phyloP scores from a whole-genome alignment of 1,139 yeast genomes.

The Saccharomycopsis crataegensis region DNA sequence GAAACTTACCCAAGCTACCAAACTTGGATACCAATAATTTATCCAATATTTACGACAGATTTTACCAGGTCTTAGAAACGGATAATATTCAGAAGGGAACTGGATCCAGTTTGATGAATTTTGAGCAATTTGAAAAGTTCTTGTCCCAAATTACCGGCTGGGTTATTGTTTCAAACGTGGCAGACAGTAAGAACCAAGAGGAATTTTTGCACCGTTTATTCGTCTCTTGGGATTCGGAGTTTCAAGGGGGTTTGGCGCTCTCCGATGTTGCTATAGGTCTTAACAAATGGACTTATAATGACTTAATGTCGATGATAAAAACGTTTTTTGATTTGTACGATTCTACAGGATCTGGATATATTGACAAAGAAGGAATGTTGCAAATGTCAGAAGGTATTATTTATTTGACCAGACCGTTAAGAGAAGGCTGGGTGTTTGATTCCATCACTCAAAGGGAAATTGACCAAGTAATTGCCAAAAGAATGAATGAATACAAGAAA shows the following conservation, averaged over 20 bases:
- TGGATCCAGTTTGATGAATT: constrained; percentile 61
- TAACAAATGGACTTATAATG: constrained; percentile 60
- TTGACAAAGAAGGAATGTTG: constrained; percentile 74
- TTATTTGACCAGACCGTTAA: constrained; percentile 77
- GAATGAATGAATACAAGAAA: constrained; percentile 36
- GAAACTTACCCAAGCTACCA: constrained; percentile 71
- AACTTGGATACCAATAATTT: constrained; percentile 53
- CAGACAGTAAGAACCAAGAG: constrained; percentile 32
- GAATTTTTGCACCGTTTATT: constrained; percentile 60
- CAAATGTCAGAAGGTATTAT: constrained; percentile 82
- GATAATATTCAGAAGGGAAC: constrained; percentile 57
- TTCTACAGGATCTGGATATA: constrained; percentile 47
- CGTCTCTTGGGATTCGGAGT: constrained; percentile 57
- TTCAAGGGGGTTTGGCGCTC: constrained; percentile 51
- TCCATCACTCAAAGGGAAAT: constrained; percentile 51
- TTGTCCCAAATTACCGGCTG: constrained; percentile 80
- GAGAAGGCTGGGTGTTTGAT: constrained; percentile 58
- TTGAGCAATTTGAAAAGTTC: constrained; percentile 61
- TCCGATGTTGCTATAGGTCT: constrained; percentile 69
- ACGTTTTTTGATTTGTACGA: constrained; percentile 76
- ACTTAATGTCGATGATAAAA: constrained; percentile 71
- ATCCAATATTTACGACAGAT: constrained; percentile 75
- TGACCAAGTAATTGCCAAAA: constrained; percentile 59
- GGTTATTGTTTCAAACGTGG: constrained; percentile 38
- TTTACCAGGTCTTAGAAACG: constrained; percentile 67